A percentile compares a stretch with the other conserved stretches of the same genome.
phyloP scores from a whole-genome alignment of 371 early-diverging fungal genomes.

The Pancytospora philotis region DNA sequence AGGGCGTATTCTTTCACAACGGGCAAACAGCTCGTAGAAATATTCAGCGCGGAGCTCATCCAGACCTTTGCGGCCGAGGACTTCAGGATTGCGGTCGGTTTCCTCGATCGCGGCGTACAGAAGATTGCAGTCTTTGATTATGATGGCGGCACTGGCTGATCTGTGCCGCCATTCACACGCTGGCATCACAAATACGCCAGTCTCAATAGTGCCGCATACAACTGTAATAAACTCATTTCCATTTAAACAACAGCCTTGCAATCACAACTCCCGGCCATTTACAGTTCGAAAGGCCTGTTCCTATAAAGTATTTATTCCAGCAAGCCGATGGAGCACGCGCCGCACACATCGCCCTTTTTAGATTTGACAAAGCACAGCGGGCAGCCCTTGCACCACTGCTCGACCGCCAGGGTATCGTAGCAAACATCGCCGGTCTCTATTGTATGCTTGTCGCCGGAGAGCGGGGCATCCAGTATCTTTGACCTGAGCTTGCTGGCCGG shows the following conservation, averaged over 20 bases:
- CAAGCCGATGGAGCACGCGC: conserved; percentile 31
- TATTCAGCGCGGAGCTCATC: conserved; percentile 20
- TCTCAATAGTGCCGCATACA: too few species aligned
- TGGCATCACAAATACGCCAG: too few species aligned
- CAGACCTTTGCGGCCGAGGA: conserved; percentile 19
- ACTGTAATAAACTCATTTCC: too few species aligned
- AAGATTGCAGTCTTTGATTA: conserved; percentile 25
- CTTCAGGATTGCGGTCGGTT: conserved; percentile 27
- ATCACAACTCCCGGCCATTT: too few species aligned
- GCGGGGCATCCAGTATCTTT: conserved; percentile 10
- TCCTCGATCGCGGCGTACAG: not conserved
- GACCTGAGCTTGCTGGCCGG: conserved; percentile 1
- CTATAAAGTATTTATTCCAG: conserved; percentile 17
- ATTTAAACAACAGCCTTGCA: too few species aligned
- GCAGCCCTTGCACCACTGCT: conserved; percentile 8
- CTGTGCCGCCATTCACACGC: too few species aligned
- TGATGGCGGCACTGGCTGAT: too few species aligned
- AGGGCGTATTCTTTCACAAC: conserved; percentile 38
- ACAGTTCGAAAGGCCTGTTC: too few species aligned
- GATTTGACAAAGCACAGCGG: conserved; percentile 24
- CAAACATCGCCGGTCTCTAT: conserved; percentile 16
- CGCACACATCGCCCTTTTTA: conserved; percentile 19
- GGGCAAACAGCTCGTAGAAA: conserved; percentile 44
- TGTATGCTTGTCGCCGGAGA: conserved; percentile 13
- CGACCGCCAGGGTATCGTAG: conserved; percentile 20